phyloP scores from a whole-genome alignment of 352 stramenopile genomes.

The Phytophthora litchii region DNA sequence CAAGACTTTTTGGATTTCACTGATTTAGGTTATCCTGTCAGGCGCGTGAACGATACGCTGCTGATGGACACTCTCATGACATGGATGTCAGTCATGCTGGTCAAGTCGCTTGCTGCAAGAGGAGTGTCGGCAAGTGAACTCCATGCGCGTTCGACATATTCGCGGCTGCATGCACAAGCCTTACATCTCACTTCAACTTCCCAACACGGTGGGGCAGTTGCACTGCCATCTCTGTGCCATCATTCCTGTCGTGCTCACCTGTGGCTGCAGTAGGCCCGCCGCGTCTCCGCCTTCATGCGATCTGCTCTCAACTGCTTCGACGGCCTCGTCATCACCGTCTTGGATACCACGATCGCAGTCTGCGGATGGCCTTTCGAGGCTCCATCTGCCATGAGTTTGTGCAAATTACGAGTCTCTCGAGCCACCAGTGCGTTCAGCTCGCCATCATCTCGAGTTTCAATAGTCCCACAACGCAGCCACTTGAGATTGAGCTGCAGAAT shows the following conservation, averaged over 20 bases:
- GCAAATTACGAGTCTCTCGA: conserved; percentile 23
- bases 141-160: no score
- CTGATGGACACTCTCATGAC: no score
- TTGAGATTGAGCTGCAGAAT: conserved; percentile 22
- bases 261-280: conserved; percentile 3
- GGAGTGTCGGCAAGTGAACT: no score
- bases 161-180: no score
- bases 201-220: not conserved
- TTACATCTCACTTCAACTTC: conserved; percentile 11
- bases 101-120: no score
- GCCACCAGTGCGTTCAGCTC: conserved; percentile 22
- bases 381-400: not conserved
- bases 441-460: conserved; percentile 9
- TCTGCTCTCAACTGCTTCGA: not conserved
- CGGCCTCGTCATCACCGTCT: no score
- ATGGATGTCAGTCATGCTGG: no score
- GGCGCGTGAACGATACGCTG: no score
- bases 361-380: not conserved
- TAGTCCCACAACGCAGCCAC: conserved; percentile 6
- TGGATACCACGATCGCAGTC: not conserved
- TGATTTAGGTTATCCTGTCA: no score
- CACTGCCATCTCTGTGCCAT: not conserved
- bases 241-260: not conserved
- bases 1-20: no score
- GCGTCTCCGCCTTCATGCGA: conserved; percentile 11